Percentiles rank a stretch among this genome's conserved stretches.
These are phyloP conservation scores for Fabrea salina DNA, from an alignment of 169 alveolate genomes.

Conservation along the genomic window DNA sequence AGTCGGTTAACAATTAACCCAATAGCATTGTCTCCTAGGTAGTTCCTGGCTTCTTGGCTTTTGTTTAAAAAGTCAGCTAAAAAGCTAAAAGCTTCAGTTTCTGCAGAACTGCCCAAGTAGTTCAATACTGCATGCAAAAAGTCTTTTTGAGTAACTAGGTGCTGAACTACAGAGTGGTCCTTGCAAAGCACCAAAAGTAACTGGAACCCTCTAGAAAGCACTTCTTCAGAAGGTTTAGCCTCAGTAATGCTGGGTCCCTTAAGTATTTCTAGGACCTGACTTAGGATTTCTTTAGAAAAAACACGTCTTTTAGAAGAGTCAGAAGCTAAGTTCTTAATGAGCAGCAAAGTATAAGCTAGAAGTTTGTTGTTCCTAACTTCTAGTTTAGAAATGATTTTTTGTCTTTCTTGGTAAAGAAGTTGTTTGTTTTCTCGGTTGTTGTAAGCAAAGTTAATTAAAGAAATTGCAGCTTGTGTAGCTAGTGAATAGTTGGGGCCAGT, in stretches of 20 bases:
- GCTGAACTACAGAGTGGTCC: background rate
- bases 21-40: too few species aligned
- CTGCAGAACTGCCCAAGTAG: too few species aligned
- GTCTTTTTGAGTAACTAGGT: background rate
- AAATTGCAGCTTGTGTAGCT: constrained; percentile 31
- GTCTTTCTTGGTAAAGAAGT: background rate
- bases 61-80: too few species aligned
- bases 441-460: constrained; percentile 9
- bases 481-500: constrained; percentile 2
- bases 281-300: constrained; percentile 1
- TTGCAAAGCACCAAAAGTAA: background rate
- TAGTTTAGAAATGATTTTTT: background rate
- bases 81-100: too few species aligned
- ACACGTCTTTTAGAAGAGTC: constrained; percentile 11
- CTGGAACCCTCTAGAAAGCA: background rate
- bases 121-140: too few species aligned
- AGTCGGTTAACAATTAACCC: too few species aligned
- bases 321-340: constrained; percentile 17
- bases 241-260: background rate
- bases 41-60: too few species aligned
- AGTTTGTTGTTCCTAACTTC: background rate
- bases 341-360: background rate
- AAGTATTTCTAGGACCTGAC: background rate
- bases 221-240: background rate
- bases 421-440: constrained; percentile 34